Evolutionary conservation across 768 basidiomycete species (phyloP), one percentile per base, ranked within the genome.

Genomic region (Leccinellum albellum): DNA sequence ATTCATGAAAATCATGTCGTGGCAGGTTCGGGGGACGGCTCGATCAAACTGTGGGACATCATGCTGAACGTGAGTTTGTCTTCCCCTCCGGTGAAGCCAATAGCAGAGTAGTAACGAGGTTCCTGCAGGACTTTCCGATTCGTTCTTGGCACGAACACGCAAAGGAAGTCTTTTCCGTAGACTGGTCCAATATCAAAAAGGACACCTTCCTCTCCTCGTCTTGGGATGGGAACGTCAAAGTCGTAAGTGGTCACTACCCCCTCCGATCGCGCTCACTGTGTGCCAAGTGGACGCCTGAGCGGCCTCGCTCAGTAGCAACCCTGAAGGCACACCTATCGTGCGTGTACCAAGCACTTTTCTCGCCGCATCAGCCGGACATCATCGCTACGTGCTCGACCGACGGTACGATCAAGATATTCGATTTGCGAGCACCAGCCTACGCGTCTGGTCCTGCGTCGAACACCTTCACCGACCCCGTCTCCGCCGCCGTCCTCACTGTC

Each of bases 181-280:
- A 98, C 71, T 98, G 96, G 95, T 94, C 89, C 60, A 98, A 97
- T 73, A 72, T 95, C 59, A 85, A 87, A 64, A 97, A 96, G 69
- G 89, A 93, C 61, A 82, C 82, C 1, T 95, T 97, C 70, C 83
- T 81, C 9, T 94, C 94, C 12, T 82, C 91, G 24, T 91, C 88
- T 13, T 98, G 95, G 95, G 96, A 98, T 66, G 93, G 92, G 26
- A 82, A 79, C 14, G 81, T 95, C 42, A 98, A 97, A 75, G 65
- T 97, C 49, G 95, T 94, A 60, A 48, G 90, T 78, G 6, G 15
- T n/a, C 28, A 28, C 31, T 21, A 8, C 3, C 8, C 8, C 12
- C 33, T 24, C 32, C 14, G 14, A 6, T 24, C 14, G 57, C 21
- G 55, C 21, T 32, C 12, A 14, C 10, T 20, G 10, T 20, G 23